Percentiles rank a stretch among this genome's conserved stretches.
phyloP scores from a whole-genome alignment of 192 early-diverging fungal genomes.

The Coemansia sp. region DNA sequence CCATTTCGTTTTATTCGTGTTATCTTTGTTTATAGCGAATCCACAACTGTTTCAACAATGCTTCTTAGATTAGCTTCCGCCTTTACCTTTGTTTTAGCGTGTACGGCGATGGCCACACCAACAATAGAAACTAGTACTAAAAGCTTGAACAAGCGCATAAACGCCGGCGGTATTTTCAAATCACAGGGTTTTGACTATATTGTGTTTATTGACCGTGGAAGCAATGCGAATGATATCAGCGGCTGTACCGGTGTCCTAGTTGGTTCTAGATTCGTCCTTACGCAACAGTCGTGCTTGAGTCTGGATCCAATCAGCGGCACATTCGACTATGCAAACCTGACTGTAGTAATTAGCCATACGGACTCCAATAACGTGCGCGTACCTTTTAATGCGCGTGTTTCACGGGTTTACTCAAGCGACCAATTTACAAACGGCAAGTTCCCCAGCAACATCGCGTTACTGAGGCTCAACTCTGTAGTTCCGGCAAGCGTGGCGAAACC shows the following conservation, averaged over 20 bases:
- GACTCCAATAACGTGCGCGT: neutral
- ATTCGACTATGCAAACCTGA: neutral
- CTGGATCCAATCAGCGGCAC: neutral
- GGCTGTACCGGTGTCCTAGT: neutral
- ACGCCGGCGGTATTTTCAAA: neutral
- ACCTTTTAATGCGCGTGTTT: neutral
- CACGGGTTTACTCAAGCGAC: neutral
- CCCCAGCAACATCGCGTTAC: neutral
- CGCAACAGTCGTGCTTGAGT: neutral
- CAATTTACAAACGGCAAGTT: neutral
- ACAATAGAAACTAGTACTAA: neutral
- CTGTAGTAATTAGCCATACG: neutral
- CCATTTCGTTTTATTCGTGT: neutral
- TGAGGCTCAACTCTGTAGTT: neutral
- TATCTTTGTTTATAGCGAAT: neutral
- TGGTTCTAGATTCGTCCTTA: neutral
- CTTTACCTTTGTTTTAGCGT: neutral
- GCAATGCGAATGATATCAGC: neutral
- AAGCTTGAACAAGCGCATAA: neutral
- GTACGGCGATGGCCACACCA: neutral
- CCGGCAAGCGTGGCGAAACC: constrained; percentile 5
- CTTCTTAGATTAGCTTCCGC: neutral
- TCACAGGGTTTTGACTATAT: constrained; percentile 5
- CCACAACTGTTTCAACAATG: neutral
- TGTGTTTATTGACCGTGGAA: neutral